Base-by-base conservation (phyloP, 495 filamentous ascomycete genomes). In the Trichoderma reesei region DNA sequence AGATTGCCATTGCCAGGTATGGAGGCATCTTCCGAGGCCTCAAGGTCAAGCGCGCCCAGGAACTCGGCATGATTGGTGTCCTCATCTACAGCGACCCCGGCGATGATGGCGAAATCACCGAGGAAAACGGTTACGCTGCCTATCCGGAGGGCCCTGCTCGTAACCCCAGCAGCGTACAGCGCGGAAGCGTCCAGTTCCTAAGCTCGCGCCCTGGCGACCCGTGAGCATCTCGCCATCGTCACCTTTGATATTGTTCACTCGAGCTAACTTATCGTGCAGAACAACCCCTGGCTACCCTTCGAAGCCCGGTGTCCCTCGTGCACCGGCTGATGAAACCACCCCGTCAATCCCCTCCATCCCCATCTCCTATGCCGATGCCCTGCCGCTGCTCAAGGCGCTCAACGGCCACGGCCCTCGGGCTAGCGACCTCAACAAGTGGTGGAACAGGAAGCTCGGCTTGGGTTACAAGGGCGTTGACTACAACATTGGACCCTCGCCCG, bases 251-350 rank as follows among this genome's bases (percentile, higher is more conserved):
- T 65, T 3, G 26, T 36, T 38, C 48, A 66, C 41, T 51, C 59
- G 46, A 63, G 56, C 37, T 65, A 41, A 63, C 16, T 41, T 14
- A 42, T 13, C 56, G n/a, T 3, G 34, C 42, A 79, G 73, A 63
- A 98, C 94, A 3, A 98, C 94, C 0, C 91, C 91, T 20, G 95
- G 95, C 34, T 96, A 94, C 69, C 90, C 94, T 42, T 97, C 92
- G 0, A 92, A 93, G 72, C 94, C 92, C 9, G 95, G 89, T 33
- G 90, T 81, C 10, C 88, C 89, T n/a, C 86, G 94, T 20, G 78
- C 86, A 67, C 86, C 90, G 54, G 85, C 86, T 7, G 77, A 89
- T 31, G 72, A 77, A 26, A 78, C 81, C 3, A 91, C 90, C 59
- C 91, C 94, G 0, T 86, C 83, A 31, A 97, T 98, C 62, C 94